Evolutionary conservation across 164 flowering plant genomes (phyloP), one percentile per base, ranked within the genome.

Genomic region (Aristolochia contorta): DNA sequence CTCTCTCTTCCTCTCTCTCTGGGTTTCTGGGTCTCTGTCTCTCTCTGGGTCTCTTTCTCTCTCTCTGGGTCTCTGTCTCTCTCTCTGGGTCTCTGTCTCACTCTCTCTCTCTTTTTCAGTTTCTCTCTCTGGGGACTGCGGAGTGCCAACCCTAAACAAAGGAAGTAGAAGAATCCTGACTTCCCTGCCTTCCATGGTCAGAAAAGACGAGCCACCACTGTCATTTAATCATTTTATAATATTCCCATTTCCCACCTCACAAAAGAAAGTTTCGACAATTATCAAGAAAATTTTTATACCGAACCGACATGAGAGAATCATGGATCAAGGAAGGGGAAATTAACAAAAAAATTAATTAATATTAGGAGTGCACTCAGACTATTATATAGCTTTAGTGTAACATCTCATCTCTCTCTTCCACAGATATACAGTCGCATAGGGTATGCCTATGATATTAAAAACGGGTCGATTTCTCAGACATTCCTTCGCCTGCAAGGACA

Each of bases 101-200:
- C 55, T 25, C 55, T 25, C 59, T 27, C 21, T 21, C 30, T 43
- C 59, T 56, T 19, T 12, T 10, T 6, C 30, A 27, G 22, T 54
- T 16, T n/a, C n/a, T n/a, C n/a, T n/a, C n/a, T n/a, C n/a, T n/a
- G n/a, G n/a, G 21, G 46, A 14, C 20, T 5, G 21, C 41, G 23
- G 45, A 32, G 19, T 20, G 24, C 9, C 46, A 0, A 57, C 16
- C 24, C 37, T 10, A n/a, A 33, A 45, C 27, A 47, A 49, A 45
- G 41, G 56, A 53, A 53, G 56, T 22, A 27, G 56, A 22, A 53
- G 56, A 53, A 53, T 53, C 56, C 56, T 53, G 56, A 53, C 56
- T 22, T 53, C 56, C 23, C 56, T 22, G 6, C 56, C 23, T 53
- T 53, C 16, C 30, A 53, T 53, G 30, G 56, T 53, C 30, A 53